Conservation (phyloP, 176 grass and related monocot species). For the Alloteropsis semialata region DNA sequence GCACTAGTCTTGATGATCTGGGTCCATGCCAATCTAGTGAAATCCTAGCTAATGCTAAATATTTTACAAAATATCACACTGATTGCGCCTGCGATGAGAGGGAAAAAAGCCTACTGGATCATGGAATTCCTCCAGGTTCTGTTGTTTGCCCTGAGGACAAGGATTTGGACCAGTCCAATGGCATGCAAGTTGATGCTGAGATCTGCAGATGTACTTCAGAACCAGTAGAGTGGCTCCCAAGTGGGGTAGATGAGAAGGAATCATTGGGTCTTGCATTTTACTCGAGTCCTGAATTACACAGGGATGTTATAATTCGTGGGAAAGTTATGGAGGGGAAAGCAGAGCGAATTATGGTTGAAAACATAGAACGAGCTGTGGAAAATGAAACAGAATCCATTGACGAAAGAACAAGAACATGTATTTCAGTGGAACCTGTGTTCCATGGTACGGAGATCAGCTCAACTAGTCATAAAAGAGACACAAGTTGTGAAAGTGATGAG, state of each 20-base stretch:
- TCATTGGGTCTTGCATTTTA: conserved; percentile 8
- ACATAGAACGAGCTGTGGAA: not conserved
- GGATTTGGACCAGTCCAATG: not conserved
- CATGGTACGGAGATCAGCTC: not conserved
- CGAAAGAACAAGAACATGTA: not conserved
- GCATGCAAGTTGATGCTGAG: conserved; percentile 20
- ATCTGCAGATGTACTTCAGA: conserved; percentile 4
- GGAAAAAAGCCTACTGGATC: not conserved
- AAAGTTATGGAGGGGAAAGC: conserved; percentile 4
- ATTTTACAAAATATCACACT: not conserved
- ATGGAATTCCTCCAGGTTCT: not conserved
- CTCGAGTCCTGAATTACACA: conserved; percentile 5
- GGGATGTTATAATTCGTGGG: not conserved
- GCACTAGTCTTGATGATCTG: not conserved
- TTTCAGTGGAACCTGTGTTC: conserved; percentile 16
- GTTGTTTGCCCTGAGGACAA: conserved; percentile 24
- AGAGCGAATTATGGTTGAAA: conserved; percentile 8
- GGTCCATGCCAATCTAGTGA: not conserved
- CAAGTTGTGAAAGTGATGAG: conserved; percentile 6
- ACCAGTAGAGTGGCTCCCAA: not conserved
- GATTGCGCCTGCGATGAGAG: not conserved
- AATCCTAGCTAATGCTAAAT: not conserved
- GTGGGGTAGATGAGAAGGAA: not conserved
- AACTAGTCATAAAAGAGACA: not conserved
- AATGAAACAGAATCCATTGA: conserved; percentile 14